Conservation (phyloP, 1,284 basidiomycete species). For the Entoloma clypeatum region DNA sequence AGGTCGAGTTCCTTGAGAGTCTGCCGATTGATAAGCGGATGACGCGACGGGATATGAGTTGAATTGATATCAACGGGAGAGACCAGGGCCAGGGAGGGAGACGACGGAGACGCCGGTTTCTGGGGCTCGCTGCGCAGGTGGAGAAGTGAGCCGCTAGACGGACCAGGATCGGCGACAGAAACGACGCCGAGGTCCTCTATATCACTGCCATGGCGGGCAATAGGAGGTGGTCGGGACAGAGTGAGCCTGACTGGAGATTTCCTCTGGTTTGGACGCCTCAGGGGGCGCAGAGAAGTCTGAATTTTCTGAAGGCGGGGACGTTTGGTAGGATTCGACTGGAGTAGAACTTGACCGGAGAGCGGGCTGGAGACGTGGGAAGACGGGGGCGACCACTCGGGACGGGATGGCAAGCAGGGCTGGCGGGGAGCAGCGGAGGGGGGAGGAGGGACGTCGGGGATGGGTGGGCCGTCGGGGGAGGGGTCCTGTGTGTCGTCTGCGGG, state of each 20-base stretch:
- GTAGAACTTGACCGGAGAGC: slow-evolving; percentile 22
- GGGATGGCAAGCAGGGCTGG: slow-evolving; percentile 31
- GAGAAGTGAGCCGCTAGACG: slow-evolving; percentile 41
- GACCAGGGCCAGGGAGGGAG: slow-evolving; percentile 26
- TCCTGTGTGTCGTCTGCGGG: slow-evolving; percentile 41
- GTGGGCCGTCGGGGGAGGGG: slow-evolving; percentile 23
- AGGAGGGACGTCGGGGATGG: slow-evolving; percentile 22
- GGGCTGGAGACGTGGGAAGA: slow-evolving; percentile 31
- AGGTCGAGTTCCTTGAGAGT: slow-evolving; percentile 86
- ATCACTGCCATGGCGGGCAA: slow-evolving; percentile 39
- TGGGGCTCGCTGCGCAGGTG: slow-evolving; percentile 24
- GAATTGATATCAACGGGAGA: slow-evolving; percentile 51
- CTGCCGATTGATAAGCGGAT: slow-evolving; percentile 79
- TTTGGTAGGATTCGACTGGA: slow-evolving; percentile 32
- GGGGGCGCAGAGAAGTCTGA: slow-evolving; percentile 24
- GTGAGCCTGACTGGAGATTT: slow-evolving; percentile 17
- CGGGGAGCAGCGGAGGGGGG: slow-evolving; percentile 21
- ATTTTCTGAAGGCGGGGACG: slow-evolving; percentile 40
- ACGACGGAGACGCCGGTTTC: slow-evolving; percentile 26
- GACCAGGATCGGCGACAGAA: slow-evolving; percentile 43
- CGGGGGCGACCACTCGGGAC: slow-evolving; percentile 30
- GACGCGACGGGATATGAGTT: slow-evolving; percentile 60
- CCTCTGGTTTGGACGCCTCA: slow-evolving; percentile 19
- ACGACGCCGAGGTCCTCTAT: slow-evolving; percentile 51
- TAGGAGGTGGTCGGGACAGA: slow-evolving; percentile 28